Evolutionary conservation across 2,329 filamentous ascomycete genomes (phyloP).

Genomic region (Elsinoe arachidis): DNA sequence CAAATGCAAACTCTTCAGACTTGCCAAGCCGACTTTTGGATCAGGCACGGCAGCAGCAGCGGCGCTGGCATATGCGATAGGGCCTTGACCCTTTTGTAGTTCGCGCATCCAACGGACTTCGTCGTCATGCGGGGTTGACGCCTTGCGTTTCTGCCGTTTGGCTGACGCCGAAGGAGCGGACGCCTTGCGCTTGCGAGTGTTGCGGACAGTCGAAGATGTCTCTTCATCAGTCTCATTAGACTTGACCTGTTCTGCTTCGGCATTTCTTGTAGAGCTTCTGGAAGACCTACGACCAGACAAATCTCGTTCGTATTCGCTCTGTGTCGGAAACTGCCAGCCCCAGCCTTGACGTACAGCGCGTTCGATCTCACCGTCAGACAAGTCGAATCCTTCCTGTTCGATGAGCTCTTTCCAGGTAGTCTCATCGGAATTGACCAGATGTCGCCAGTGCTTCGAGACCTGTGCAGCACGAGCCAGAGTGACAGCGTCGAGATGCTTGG

Average conservation of each 20-base stretch:
- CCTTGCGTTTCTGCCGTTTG: constrained; percentile 51
- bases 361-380: constrained; percentile 74
- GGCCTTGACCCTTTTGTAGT: constrained; percentile 59
- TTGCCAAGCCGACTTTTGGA: constrained; percentile 68
- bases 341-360: constrained; percentile 84
- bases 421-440: constrained; percentile 84
- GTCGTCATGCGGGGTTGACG: constrained; percentile 36
- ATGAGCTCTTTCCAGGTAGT: constrained; percentile 92
- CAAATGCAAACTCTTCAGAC: constrained; percentile 74
- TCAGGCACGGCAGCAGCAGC: constrained; percentile 77
- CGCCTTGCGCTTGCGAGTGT: constrained; percentile 32
- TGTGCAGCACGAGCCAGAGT: constrained; percentile 86
- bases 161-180: constrained; percentile 30
- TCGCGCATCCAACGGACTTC: constrained; percentile 39
- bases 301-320: constrained; percentile 70
- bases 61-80: constrained; percentile 75
- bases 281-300: constrained; percentile 46
- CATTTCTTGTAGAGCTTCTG: constrained; percentile 19
- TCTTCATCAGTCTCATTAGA: constrained; percentile 16
- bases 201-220: constrained; percentile 18
- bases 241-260: constrained; percentile 22
- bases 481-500: constrained; percentile 74
- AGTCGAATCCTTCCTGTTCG: constrained; percentile 68
- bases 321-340: constrained; percentile 83
- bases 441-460: constrained; percentile 89